A percentile compares a stretch with the other conserved stretches of the same genome.
Evolutionary conservation across 1,139 yeast species (phyloP).

Genomic region (Scheffersomyces quercinus): DNA sequence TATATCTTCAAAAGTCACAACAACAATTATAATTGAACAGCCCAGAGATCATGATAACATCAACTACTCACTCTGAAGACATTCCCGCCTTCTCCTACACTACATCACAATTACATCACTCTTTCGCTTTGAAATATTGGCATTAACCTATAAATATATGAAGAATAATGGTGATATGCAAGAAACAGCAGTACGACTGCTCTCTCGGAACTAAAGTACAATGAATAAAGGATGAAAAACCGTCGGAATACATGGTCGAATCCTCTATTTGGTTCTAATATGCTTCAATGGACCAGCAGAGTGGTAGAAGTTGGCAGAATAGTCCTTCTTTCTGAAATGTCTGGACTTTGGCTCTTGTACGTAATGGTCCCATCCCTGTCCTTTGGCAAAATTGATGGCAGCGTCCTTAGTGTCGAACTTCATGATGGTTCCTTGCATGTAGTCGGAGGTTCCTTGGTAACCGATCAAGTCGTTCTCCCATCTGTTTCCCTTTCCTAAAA

Average conservation of each 20-base stretch:
- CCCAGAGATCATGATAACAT: too few relatives aligned
- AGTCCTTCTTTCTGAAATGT: slow-evolving; percentile 73
- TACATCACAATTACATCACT: too few relatives aligned
- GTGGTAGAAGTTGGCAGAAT: slow-evolving; percentile 71
- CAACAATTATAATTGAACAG: too few relatives aligned
- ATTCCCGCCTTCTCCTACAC: too few relatives aligned
- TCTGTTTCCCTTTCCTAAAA: slow-evolving; percentile 72
- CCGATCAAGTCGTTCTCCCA: slow-evolving; percentile 94
- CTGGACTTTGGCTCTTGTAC: slow-evolving; percentile 80
- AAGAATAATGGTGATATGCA: too few relatives aligned
- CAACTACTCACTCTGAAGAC: too few relatives aligned
- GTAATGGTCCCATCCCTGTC: slow-evolving; percentile 85
- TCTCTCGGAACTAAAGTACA: not conserved
- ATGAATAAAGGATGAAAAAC: not conserved
- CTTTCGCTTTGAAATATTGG: too few relatives aligned
- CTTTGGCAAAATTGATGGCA: slow-evolving; percentile 77
- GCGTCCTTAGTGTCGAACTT: slow-evolving; percentile 75
- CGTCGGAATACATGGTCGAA: not conserved
- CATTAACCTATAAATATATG: too few relatives aligned
- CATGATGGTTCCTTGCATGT: slow-evolving; percentile 84
- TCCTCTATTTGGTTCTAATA: slow-evolving; percentile 71
- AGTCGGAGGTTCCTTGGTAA: slow-evolving; percentile 78
- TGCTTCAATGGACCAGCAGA: slow-evolving; percentile 73
- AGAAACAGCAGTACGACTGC: too few relatives aligned
- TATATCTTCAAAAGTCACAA: too few relatives aligned